Base-by-base conservation (phyloP, 192 early-diverging fungal species). In the Geranomyces variabilis region DNA sequence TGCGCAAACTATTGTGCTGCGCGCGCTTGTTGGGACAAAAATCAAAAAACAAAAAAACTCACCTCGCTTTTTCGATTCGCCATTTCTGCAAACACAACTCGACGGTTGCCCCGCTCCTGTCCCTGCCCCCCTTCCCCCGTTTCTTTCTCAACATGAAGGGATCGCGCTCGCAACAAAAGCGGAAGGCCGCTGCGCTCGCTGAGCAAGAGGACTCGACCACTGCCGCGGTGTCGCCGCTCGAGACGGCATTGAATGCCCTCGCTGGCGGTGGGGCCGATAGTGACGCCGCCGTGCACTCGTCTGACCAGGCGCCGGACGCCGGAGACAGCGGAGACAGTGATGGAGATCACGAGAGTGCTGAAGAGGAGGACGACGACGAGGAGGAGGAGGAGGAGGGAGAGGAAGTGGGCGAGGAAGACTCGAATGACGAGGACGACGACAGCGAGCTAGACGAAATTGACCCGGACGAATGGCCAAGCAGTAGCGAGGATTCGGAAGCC, bases 401-500 rank as follows among this genome's bases (percentile, higher is more conserved):
- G 5, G 69, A 71, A 29, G 29, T 44, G 10, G 69, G 72, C 41
- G 58, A 45, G 2, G 78, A 71, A 12, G 78, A 79, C 45, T 73
- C 71, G 36, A 69, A 66, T 22, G 65, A 75, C 28, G 74, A 71
- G 22, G 73, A 67, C 12, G 69, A 74, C 31, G 29, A 64, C 22
- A 57, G 71, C 57, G 80, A 60, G 29, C 24, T 69, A 1, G 69
- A 75, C 28, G 81, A 81, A 17, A 61, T 63, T 15, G 69, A 75
- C 24, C 71, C 55, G 21, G 73, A 75, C 19, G 73, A 84, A n/a
- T 33, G 30, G 33, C 43, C 58, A 4, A 68, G 77, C 29, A 77
- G 71, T 15, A 78, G 74, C 17, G 77, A 81, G 10, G 73, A 75
- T 17, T 66, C 51, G 22, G 75, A 63, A 17, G 33, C 44, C 17